Base-by-base conservation (phyloP, 2,329 filamentous ascomycete genomes). In the Penicillium vulpinum region DNA sequence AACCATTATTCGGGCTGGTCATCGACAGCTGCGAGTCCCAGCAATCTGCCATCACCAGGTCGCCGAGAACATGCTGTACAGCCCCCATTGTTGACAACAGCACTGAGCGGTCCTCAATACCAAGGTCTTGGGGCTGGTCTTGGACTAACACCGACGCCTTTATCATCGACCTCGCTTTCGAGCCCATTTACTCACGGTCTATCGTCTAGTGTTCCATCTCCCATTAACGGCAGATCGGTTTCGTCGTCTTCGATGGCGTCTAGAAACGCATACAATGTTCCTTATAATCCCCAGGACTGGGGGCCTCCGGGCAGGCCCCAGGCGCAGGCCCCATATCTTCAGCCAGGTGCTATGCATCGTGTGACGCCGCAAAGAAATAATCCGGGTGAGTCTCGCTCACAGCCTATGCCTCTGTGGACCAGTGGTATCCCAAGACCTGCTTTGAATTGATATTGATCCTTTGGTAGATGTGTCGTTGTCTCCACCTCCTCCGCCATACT, bases 281-380 rank as follows among this genome's bases (percentile, higher is more conserved):
- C 76, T 9, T 81, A 81, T 59, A 79, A 81, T 61, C 79, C 79
- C 35, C 77, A 77, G 58, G 76, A 80, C 69, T 81, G 79, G 79
- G 77, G 74, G 1, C 74, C 75, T 21, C 72, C 77, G 41, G 69
- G 70, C 18, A 67, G 67, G 54, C 57, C 54, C 21, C 63, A 70
- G 39, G 65, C 66, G 31, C 67, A 71, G 49, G 54, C 67, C 40
- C 50, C 64, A 33, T 72, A 72, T 67, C 49, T 65, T 13, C 71
- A 69, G 47, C 53, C 62, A 35, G 69, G 63, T 46, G 67, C 61
- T 58, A 67, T 69, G 58, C 61, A 69, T 61, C 69, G 68, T 28
- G 56, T 68, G 38, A 60, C 63, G 48, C 65, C 63, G 55, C 67
- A 62, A 62, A 62, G 62, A 49, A 69, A 60, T 59, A 64, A 71